Evolutionary conservation across 176 grass and related monocot species (phyloP).

Genomic region (Cenchrus americanus): DNA sequence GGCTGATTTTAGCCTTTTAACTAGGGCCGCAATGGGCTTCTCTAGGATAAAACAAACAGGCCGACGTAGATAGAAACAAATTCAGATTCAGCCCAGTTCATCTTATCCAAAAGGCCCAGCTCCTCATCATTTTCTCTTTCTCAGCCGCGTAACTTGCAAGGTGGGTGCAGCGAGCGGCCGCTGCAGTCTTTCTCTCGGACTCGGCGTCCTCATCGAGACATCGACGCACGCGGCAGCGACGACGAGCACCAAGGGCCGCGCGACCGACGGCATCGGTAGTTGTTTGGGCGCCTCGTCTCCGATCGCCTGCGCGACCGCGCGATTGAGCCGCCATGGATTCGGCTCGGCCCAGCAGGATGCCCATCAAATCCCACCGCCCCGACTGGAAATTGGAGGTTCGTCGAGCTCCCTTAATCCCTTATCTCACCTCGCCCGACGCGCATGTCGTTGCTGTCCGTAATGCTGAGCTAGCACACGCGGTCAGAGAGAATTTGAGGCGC

Average conservation of each 20-base stretch:
- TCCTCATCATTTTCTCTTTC: neutral
- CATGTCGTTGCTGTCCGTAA: neutral
- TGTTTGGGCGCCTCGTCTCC: neutral
- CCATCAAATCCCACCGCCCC: slow-evolving; percentile 61
- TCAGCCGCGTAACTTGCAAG: neutral
- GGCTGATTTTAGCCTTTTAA: neutral
- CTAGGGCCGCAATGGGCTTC: neutral
- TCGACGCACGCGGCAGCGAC: neutral
- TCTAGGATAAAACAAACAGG: neutral
- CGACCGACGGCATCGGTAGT: neutral
- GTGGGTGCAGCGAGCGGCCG: neutral
- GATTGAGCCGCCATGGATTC: slow-evolving; percentile 53
- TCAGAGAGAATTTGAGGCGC: neutral
- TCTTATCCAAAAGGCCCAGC: neutral
- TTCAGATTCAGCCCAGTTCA: neutral
- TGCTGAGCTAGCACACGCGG: neutral
- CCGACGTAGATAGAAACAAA: neutral
- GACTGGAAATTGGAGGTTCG: slow-evolving; percentile 79
- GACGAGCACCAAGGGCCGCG: neutral
- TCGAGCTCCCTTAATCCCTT: neutral
- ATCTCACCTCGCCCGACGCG: neutral
- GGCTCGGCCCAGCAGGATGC: slow-evolving; percentile 45
- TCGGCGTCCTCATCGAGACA: neutral
- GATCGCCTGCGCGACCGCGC: too few species aligned
- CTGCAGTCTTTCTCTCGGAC: neutral